Base-by-base conservation (phyloP, 192 early-diverging fungal genomes). In the Rhizoclosmatium globosum region DNA sequence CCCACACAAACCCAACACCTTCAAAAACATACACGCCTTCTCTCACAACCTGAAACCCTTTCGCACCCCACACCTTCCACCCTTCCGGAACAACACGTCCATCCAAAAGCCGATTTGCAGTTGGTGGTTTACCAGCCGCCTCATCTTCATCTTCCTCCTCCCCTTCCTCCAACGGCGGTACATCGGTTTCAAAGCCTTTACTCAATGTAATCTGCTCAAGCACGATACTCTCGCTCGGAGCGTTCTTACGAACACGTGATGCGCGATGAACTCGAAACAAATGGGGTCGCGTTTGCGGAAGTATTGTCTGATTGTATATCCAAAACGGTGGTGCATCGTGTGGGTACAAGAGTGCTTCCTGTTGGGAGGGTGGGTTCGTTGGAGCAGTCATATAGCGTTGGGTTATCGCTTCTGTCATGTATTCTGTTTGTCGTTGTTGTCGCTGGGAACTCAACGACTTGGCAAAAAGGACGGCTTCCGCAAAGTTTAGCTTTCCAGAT, bases 1-100 rank as follows among this genome's bases (percentile, higher is more conserved):
- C 50, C 69, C 69, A 71, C 45, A 71, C 13, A 41, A 53, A 71
- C 38, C 69, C 69, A 47, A 39, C 50, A 21, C 69, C 69, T 56
- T 71, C 72, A 4, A 62, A 62, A 13, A 74, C 72, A 42, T 74
- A 74, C 38, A 74, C 72, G 0, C 72, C 72, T n/a, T 74, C 59
- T 53, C n/a, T n/a, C 4, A 43, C 59, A 4, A 42, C 23, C 38
- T 42, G 4, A 53, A 71, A 71, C 38, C 48, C 38, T 46, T 71
- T 39, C 15, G 11, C 31, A 11, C 46, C 47, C 69, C 69, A 71
- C 0, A 71, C 38, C 38, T 56, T 47, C 47, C 50, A 71, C 38
- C 69, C 69, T 15, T 2, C 53, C 21, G 69, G 69, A 47, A 71
- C 6, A 3, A 56, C 69, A 17, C 69, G 47, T 4, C 21, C 7